phyloP scores from a whole-genome alignment of 768 basidiomycete genomes.

The Lactarius quietus region DNA sequence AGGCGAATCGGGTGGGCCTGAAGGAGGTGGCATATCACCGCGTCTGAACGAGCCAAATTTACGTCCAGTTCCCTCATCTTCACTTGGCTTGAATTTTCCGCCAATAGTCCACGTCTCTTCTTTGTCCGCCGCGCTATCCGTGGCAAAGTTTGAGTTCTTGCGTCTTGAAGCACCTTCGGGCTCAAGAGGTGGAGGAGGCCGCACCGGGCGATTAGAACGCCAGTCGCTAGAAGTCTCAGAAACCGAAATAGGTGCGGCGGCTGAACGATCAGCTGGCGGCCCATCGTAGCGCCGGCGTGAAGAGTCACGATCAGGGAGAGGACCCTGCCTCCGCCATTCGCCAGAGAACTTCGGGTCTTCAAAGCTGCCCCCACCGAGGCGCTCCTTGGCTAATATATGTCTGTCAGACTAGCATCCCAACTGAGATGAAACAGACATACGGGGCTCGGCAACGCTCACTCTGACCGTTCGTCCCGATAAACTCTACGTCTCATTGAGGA shows the following conservation, averaged over 20 bases:
- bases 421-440: conserved; percentile 47
- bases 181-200: conserved; percentile 39
- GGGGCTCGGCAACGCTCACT: conserved; percentile 94
- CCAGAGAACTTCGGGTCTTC: conserved; percentile 78
- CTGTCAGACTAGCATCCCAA: background rate
- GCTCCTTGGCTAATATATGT: conserved; percentile 65
- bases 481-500: conserved; percentile 36
- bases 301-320: conserved; percentile 69
- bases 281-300: conserved; percentile 69
- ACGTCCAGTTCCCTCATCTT: conserved; percentile 31
- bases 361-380: conserved; percentile 45
- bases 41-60: conserved; percentile 36
- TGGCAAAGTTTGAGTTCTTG: conserved; percentile 52
- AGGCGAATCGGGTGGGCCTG: conserved; percentile 35
- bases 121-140: conserved; percentile 57
- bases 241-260: conserved; percentile 43
- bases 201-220: conserved; percentile 53
- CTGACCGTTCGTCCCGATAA: conserved; percentile 80
- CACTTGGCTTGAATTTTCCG: conserved; percentile 62
- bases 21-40: conserved; percentile 53
- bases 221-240: conserved; percentile 66
- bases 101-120: conserved; percentile 81
- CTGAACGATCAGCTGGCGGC: conserved; percentile 40
- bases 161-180: conserved; percentile 45
- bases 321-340: conserved; percentile 85